Evolutionary conservation across 768 basidiomycete genomes (phyloP).

Genomic region (Russula lepida): DNA sequence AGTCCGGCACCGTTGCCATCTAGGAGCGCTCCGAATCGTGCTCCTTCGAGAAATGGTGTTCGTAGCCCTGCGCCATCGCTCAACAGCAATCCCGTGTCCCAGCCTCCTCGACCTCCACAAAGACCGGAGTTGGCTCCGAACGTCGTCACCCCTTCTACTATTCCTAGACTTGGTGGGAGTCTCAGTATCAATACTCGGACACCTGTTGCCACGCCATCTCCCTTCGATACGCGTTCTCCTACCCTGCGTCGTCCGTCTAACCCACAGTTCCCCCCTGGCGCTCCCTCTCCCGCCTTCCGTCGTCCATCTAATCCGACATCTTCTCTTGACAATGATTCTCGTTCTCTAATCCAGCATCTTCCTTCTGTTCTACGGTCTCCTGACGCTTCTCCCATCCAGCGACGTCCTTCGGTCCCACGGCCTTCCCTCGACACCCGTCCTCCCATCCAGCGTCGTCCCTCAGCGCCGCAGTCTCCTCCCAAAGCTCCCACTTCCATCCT

Average conservation of each 20-base stretch:
- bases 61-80: not conserved
- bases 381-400: not conserved
- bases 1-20: not conserved
- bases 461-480: constrained; percentile 6
- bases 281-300: not conserved
- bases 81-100: no score
- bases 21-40: not conserved
- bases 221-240: not conserved
- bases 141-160: not conserved
- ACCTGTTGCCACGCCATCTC: constrained; percentile 14
- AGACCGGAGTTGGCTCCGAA: not conserved
- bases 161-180: not conserved
- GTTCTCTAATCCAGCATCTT: no score
- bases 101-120: not conserved
- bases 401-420: not conserved
- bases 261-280: constrained; percentile 6
- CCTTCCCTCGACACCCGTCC: constrained; percentile 3
- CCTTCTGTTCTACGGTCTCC: no score
- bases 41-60: not conserved
- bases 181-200: constrained; percentile 23
- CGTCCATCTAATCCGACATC: constrained; percentile 14
- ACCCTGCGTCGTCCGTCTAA: not conserved
- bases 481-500: not conserved
- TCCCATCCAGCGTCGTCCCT: constrained; percentile 5
- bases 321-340: not conserved